Base-by-base conservation (phyloP, 768 basidiomycete genomes). In the Suillus clintonianus region DNA sequence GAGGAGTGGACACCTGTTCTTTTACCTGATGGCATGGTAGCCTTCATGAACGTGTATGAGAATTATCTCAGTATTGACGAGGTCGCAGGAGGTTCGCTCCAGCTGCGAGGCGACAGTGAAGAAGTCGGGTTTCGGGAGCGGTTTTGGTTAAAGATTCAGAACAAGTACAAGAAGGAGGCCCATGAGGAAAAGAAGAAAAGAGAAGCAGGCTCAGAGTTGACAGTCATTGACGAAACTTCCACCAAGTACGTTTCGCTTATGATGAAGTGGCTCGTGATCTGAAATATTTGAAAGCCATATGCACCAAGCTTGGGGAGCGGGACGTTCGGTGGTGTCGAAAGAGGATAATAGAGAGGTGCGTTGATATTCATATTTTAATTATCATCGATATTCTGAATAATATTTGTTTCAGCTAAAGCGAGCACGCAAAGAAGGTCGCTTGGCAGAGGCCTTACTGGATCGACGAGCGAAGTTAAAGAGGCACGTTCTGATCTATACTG, bases 1-100 rank as follows among this genome's bases (percentile, higher is more conserved):
- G 95, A 97, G 75, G 95, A 96, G 76, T 97, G 94, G 92, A 91
- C 90, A 4, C 90, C 94, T 17, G 85, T 94, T 30, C 79, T 95
- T 62, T 76, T 92, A 27, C 86, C 91, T 11, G 92, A 91, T 64
- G 92, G 92, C 47, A 92, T 94, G 89, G 86, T 91, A 55, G 90
- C 92, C 8, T 90, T 95, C 72, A 88, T 89, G 86, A 94, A 89
- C 75, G 82, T 92, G 11, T 95, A 96, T 70, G 93, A 95, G 72
- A 96, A 90, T 71, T 95, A 92, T 75, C 84, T 97, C 50, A 76
- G 86, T 59, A 80, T 96, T 48, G 95, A 97, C 69, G 92, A 95
- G 70, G 87, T 91, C 34, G 94, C 94, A 9, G 94, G 95, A 24
- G 94, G 94, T 1, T 76, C 85, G 43, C 74, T 96, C 60, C 83